These are phyloP conservation scores for Chenopodium formosanum DNA, from an alignment of 148 eudicot genomes.

Conservation along the genomic window DNA sequence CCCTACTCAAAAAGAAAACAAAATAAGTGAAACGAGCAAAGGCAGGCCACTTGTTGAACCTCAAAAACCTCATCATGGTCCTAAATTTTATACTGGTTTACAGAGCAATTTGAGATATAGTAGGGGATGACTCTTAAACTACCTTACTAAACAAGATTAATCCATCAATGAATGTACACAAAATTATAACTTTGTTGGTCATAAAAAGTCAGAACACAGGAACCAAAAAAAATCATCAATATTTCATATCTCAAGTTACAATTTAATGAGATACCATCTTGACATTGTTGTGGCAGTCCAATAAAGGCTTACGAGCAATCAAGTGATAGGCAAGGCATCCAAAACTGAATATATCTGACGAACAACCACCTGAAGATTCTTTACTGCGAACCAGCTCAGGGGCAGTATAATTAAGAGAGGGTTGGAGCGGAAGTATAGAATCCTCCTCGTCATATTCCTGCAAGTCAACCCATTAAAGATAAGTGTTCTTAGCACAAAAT, in stretches of 20 bases:
- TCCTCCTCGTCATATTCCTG: conserved; percentile 99
- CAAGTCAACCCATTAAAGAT: conserved; percentile 17
- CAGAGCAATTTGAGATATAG: background rate
- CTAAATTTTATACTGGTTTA: too few relatives aligned
- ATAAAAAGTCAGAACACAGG: background rate
- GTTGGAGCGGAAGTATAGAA: conserved; percentile 92
- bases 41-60: too few relatives aligned
- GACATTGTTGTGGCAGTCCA: conserved; percentile 98
- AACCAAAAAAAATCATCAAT: conserved; percentile 4
- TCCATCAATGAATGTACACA: too few relatives aligned
- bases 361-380: conserved; percentile 60
- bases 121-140: background rate
- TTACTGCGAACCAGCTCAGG: conserved; percentile 91
- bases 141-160: background rate
- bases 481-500: background rate
- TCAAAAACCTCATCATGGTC: too few relatives aligned
- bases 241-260: conserved; percentile 1
- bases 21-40: too few relatives aligned
- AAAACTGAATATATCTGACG: conserved; percentile 93
- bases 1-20: too few relatives aligned
- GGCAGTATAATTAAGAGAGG: conserved; percentile 92
- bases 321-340: conserved; percentile 92
- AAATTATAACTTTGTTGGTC: background rate
- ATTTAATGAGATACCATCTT: conserved; percentile 70
- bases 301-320: conserved; percentile 83